Base-by-base conservation (phyloP, 2,329 filamentous ascomycete species). In the Diaporthe sp. region DNA sequence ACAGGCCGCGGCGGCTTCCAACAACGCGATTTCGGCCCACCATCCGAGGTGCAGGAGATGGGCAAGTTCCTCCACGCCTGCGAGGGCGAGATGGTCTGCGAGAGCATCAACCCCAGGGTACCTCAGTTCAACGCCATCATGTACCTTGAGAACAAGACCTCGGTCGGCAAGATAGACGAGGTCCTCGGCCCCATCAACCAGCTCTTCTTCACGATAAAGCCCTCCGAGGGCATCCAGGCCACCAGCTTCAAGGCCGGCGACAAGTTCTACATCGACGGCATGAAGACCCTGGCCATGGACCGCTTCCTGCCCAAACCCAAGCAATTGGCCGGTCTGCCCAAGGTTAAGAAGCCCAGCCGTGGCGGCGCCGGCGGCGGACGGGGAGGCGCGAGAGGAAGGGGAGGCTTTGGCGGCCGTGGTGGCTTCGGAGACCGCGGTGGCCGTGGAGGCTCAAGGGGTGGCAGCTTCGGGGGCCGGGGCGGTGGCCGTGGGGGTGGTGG, bases 51-150 rank as follows among this genome's bases (percentile, higher is more conserved):
- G 70, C 82, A 91, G 79, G 97, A 98, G 87, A 95, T 99, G 93
- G 97, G 97, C 84, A 91, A 91, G 78, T 97, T 98, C 86, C 86
- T 98, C 83, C 97, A 99, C 87, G 92, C 95, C 74, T 96, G 94
- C 87, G 97, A 99, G 86, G 96, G 96, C 84, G 97, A 99, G 86
- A 97, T 99, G 90, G 93, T 99, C 79, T 98, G 96, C 93, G 93
- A 95, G 85, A 97, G 94, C 79, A 93, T 94, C 85, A 98, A 98
- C 89, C 88, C 93, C 80, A 98, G 98, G 87, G 93, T 99, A 77
- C 97, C 97, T 76, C 97, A 97, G 88, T 99, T 99, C 93, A 98
- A 98, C 88, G 97, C 97, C 76, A 95, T 95, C 79, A 97, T 99
- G 85, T 99, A 97, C 88, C 93, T 98, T 81, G 96, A 98, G 90